Evolutionary conservation across 2,329 filamentous ascomycete species (phyloP), one percentile per base, ranked within the genome.

Genomic region (Ophiostoma pallidulum): DNA sequence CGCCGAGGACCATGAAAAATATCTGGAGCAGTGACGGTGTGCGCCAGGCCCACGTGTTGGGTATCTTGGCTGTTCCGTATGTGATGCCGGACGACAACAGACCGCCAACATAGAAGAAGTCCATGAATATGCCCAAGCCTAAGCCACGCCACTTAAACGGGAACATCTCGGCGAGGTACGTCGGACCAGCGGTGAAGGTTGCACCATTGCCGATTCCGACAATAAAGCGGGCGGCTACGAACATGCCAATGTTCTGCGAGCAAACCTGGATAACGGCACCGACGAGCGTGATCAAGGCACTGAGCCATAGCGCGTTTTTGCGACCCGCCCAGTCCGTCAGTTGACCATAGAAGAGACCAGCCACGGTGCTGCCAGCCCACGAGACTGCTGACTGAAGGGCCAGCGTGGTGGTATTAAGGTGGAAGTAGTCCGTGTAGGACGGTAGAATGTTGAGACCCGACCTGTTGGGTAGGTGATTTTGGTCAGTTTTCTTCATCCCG

Each of bases 161-260:
- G 12, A 43, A 33, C 12, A 43, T 47, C 41, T 54, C 54, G 22
- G 39, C 41, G 2, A 54, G 45, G 19, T 51, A 45, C 19, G 31
- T 35, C 13, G 49, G 45, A 2, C 42, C 45, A 7, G 49, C 41
- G 8, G 40, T 47, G 19, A 42, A 35, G 13, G 28, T 20, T 22
- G 70, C 56, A 2, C 62, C 64, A 4, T 56, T 60, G 3, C 73
- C 73, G 31, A 73, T 62, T 14, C 59, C 59, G 22, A 61, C 39
- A 18, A 61, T 47, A 35, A 57, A 46, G 18, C 59, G 54, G 10
- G 49, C 55, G 3, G 50, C 48, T 26, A 59, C 44, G 49, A 61
- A 61, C 57, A 59, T 60, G 50, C 37, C 55, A 29, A 57, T 51
- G 45, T 60, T 57, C 45, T 55, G 54, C 20, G 58, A 47, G 4